Conservation (phyloP, 1,139 yeast genomes). For the Pichia norvegensis region DNA sequence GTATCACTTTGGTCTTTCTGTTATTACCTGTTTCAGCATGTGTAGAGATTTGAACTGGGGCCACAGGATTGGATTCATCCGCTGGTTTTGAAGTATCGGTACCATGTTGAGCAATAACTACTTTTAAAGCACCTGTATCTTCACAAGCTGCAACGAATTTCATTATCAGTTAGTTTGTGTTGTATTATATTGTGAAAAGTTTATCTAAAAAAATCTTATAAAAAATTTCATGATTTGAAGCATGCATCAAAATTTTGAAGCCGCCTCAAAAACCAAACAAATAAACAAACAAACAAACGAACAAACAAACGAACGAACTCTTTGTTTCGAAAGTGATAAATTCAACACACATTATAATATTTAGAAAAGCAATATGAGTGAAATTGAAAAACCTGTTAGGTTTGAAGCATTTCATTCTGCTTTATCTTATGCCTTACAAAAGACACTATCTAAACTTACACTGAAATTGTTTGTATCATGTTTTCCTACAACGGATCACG, state of each 20-base stretch:
- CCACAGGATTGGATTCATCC: constrained; percentile 2
- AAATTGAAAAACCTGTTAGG: constrained; percentile 14
- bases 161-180: constrained; percentile 29
- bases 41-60: constrained; percentile 6
- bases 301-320: too few relatives aligned
- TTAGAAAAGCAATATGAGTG: constrained; percentile 1
- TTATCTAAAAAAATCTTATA: too few relatives aligned
- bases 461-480: constrained; percentile 56
- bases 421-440: constrained; percentile 51
- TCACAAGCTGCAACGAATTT: constrained; percentile 47
- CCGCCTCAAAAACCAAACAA: not conserved
- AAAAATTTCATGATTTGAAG: not conserved
- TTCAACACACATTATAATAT: not conserved
- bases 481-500: constrained; percentile 56
- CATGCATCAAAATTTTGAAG: not conserved
- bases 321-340: too few relatives aligned
- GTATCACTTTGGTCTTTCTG: constrained; percentile 20
- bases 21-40: constrained; percentile 13
- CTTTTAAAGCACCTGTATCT: constrained; percentile 51
- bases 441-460: constrained; percentile 54
- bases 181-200: too few relatives aligned
- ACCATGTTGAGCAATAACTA: constrained; percentile 48
- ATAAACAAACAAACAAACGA: not conserved
- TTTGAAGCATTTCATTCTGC: constrained; percentile 26
- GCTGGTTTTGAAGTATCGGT: constrained; percentile 54